Conservation (phyloP, 2,329 filamentous ascomycete genomes). For the Geosmithia putterillii region DNA sequence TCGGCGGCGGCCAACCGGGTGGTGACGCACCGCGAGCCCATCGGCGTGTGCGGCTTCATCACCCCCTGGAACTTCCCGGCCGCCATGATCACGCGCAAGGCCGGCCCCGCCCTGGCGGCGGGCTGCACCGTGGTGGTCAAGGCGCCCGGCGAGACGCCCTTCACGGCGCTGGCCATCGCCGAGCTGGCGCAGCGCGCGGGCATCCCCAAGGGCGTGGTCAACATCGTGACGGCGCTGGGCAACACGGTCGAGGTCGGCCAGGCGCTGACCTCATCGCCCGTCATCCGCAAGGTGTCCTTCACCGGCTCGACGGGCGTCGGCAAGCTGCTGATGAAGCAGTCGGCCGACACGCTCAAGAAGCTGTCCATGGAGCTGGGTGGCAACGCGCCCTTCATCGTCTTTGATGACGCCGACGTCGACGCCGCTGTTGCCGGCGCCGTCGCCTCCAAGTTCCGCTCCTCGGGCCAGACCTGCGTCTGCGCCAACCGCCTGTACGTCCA, state of each 20-base stretch:
- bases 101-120: conserved; percentile 70
- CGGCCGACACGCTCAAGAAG: conserved; percentile 70
- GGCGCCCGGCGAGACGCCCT: conserved; percentile 83
- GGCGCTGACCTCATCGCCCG: conserved; percentile 57
- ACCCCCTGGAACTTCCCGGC: conserved; percentile 86
- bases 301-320: conserved; percentile 66
- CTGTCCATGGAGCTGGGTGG: conserved; percentile 83
- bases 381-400: conserved; percentile 93
- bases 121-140: conserved; percentile 93
- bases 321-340: conserved; percentile 79
- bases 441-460: conserved; percentile 82
- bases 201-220: conserved; percentile 81
- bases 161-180: conserved; percentile 76
- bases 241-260: conserved; percentile 75
- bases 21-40: conserved; percentile 68
- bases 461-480: conserved; percentile 91
- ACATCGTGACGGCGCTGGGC: conserved; percentile 67
- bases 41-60: conserved; percentile 73
- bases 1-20: conserved; percentile 61
- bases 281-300: conserved; percentile 83
- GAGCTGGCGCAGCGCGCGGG: conserved; percentile 80
- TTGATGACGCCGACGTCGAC: conserved; percentile 88
- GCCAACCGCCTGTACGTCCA: conserved; percentile 78
- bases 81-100: conserved; percentile 62
- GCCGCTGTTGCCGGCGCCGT: conserved; percentile 73